Base-by-base conservation (phyloP, 1,284 basidiomycete species). In the Leccinum angustisporum region DNA sequence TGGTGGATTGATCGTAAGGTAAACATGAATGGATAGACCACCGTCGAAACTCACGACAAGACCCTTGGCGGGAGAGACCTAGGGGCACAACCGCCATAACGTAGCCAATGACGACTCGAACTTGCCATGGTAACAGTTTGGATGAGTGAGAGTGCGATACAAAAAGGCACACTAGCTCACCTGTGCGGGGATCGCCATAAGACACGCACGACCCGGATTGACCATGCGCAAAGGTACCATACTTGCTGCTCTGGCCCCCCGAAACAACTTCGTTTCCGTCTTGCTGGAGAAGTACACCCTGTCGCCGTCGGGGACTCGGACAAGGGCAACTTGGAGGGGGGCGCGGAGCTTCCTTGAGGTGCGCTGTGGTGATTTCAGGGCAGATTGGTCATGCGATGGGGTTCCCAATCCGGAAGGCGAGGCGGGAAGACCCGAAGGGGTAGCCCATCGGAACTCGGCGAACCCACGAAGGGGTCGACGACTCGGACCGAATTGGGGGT, bases 181-280 rank as follows among this genome's bases (percentile, higher is more conserved):
- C 60, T 60, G 46, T 11, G 58, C 18, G 21, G n/a, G 46, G 36
- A 21, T 38, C 8, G 57, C 16, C 8, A 46, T 33, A 13, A 38
- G 33, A 18, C 18, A 33, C 0, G 59, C 18, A 33, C 0, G 59
- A 57, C 36, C 54, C 53, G 27, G 63, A 34, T 16, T 67, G 73
- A 53, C 25, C 57, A 1, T 57, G 70, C 13, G 53, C 40, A 75
- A 61, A 92, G 13, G 91, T 91, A 21, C 91, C 91, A 71, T 92
- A 92, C 72, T 90, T 90, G 73, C 77, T 81, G 18, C 57, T 54
- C 52, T 72, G 72, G 11, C 56, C 60, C 0, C 71, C 68, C 1
- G 62, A 57, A 18, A 51, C 61, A 11, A 56, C 54, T 51, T 69
- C 83, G 11, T 62, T 62, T 27, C 56, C 58, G 10, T 70, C 72